A percentile compares a stretch with the other conserved stretches of the same genome.
phyloP scores from a whole-genome alignment of 331 rosid species.

The Telfairia occidentalis region DNA sequence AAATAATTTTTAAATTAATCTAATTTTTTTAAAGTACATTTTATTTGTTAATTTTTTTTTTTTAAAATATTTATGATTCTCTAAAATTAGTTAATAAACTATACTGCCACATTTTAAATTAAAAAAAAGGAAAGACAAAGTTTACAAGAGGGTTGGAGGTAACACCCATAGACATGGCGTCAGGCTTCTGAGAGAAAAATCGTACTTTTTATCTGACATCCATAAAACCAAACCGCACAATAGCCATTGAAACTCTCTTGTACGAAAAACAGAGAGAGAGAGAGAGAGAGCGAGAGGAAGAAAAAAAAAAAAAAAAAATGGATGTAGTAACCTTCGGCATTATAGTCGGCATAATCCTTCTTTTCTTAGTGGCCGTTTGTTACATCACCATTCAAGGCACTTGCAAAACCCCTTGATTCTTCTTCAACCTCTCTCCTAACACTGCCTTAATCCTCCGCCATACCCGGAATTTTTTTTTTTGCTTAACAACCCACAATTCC shows the following conservation, averaged over 20 bases:
- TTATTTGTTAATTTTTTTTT: too few species aligned
- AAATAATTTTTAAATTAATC: too few species aligned
- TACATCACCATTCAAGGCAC: constrained; percentile 77
- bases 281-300: not conserved
- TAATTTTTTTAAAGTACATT: too few species aligned
- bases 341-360: constrained; percentile 57
- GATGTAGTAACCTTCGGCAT: constrained; percentile 72
- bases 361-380: constrained; percentile 51
- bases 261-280: not conserved
- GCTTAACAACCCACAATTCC: not conserved
- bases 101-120: too few species aligned
- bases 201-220: too few species aligned
- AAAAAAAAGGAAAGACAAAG: too few species aligned
- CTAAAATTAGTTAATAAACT: too few species aligned
- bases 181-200: too few species aligned
- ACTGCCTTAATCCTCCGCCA: not conserved
- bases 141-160: too few species aligned
- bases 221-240: too few species aligned
- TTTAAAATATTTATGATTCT: too few species aligned
- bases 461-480: not conserved
- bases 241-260: not conserved
- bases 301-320: constrained; percentile 22
- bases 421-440: not conserved
- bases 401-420: constrained; percentile 23
- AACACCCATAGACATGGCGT: too few species aligned